A percentile compares a stretch with the other conserved stretches of the same genome.
These are phyloP conservation scores for Phytophthora cajani DNA, from an alignment of 352 stramenopile species.

Conservation along the genomic window DNA sequence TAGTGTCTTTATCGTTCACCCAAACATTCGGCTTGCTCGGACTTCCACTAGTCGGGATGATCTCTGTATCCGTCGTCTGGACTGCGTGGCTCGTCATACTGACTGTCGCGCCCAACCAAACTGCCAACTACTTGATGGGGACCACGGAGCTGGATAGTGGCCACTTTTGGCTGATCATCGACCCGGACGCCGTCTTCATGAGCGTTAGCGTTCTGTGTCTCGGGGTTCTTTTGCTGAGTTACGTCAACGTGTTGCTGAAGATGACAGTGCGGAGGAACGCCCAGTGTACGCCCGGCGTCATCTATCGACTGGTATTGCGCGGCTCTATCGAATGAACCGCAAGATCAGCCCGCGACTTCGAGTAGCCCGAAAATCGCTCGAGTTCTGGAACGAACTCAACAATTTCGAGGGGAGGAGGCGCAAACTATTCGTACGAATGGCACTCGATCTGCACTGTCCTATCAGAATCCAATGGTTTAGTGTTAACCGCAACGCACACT, in stretches of 20 bases:
- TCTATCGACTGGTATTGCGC: not conserved
- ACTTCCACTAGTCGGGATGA: slow-evolving; percentile 16
- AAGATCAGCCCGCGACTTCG: slow-evolving; percentile 3
- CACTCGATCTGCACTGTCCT: not conserved
- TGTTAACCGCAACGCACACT: not conserved
- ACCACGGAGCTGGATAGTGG: slow-evolving; percentile 46
- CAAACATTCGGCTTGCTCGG: slow-evolving; percentile 28
- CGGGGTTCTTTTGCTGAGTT: slow-evolving; percentile 8
- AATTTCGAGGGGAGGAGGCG: slow-evolving; percentile 14
- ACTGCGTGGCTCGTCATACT: slow-evolving; percentile 34
- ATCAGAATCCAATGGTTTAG: not conserved
- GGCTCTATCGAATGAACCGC: not conserved
- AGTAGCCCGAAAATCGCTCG: not conserved
- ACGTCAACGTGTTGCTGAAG: slow-evolving; percentile 28
- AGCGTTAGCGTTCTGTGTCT: slow-evolving; percentile 24
- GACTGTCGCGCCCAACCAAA: slow-evolving; percentile 37
- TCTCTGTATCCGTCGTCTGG: slow-evolving; percentile 32
- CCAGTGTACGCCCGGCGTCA: slow-evolving; percentile 2
- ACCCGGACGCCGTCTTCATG: slow-evolving; percentile 13
- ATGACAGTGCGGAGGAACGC: slow-evolving; percentile 25
- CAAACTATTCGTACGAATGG: slow-evolving; percentile 24
- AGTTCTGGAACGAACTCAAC: slow-evolving; percentile 26
- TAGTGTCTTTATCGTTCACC: slow-evolving; percentile 18
- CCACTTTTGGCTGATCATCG: slow-evolving; percentile 47
- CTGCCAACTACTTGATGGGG: slow-evolving; percentile 54